Evolutionary conservation across 2,329 filamentous ascomycete genomes (phyloP).

Genomic region (Fusarium sp.): DNA sequence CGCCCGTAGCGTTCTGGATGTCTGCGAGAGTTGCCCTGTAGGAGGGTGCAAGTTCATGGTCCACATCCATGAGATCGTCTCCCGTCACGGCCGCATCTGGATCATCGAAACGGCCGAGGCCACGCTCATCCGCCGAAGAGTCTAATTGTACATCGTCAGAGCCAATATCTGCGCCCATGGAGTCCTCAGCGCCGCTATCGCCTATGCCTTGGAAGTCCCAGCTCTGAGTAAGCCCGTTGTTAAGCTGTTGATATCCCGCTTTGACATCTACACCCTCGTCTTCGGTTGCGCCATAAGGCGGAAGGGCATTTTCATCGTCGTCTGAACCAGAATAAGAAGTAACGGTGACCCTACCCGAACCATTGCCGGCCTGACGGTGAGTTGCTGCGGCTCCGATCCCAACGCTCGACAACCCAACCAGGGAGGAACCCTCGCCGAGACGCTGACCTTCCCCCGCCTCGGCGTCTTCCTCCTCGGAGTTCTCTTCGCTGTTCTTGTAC

Average conservation of each 20-base stretch:
- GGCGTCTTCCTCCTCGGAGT: constrained; percentile 57
- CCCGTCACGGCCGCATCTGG: constrained; percentile 51
- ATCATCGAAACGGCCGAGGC: constrained; percentile 43
- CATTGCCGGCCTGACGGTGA: constrained; percentile 72
- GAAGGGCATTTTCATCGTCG: constrained; percentile 51
- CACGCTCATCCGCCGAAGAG: constrained; percentile 55
- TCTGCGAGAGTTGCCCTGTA: constrained; percentile 39
- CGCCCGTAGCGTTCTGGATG: constrained; percentile 53
- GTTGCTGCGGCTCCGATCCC: constrained; percentile 81
- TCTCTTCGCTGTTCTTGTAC: constrained; percentile 66
- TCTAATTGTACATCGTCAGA: constrained; percentile 60
- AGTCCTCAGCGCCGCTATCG: constrained; percentile 49
- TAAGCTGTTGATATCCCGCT: constrained; percentile 50
- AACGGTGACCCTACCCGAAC: constrained; percentile 61
- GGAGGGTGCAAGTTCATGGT: constrained; percentile 31
- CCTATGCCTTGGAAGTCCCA: constrained; percentile 63
- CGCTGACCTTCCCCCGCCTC: constrained; percentile 84
- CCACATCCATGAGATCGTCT: constrained; percentile 22
- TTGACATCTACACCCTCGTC: constrained; percentile 61
- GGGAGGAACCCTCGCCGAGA: constrained; percentile 86
- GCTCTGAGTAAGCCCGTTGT: constrained; percentile 50
- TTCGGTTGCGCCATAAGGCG: constrained; percentile 58
- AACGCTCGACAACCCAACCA: constrained; percentile 91
- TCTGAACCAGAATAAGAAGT: constrained; percentile 45
- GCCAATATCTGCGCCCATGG: constrained; percentile 53